Percentiles rank a stretch among this genome's conserved stretches.
These are phyloP conservation scores for Collariella sp. DNA, from an alignment of 495 filamentous ascomycete genomes.

Conservation along the genomic window DNA sequence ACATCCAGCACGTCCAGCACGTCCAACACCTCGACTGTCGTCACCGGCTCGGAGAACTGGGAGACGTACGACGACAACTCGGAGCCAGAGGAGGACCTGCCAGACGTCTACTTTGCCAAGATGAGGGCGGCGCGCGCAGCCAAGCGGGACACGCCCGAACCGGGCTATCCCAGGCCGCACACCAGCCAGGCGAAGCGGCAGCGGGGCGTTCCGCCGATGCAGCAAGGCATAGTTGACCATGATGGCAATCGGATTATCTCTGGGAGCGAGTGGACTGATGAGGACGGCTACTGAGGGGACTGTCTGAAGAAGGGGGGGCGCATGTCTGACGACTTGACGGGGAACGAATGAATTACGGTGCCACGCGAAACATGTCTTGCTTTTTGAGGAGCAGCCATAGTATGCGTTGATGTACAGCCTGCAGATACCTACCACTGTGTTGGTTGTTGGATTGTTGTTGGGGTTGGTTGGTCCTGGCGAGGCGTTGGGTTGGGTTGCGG, in stretches of 20 bases:
- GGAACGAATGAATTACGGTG: constrained; percentile 14
- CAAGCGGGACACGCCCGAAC: constrained; percentile 40
- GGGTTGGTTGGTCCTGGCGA: not conserved
- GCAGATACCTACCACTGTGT: not conserved
- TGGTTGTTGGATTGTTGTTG: not conserved
- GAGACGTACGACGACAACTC: constrained; percentile 80
- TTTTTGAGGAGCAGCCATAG: constrained; percentile 3
- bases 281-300: constrained; percentile 38
- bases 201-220: constrained; percentile 34
- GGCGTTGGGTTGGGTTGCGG: not conserved
- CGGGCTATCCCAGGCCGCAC: constrained; percentile 27
- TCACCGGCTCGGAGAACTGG: constrained; percentile 88
- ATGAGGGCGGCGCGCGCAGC: constrained; percentile 48
- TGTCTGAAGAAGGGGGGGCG: not conserved
- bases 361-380: constrained; percentile 9
- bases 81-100: constrained; percentile 64
- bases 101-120: constrained; percentile 70
- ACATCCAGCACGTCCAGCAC: no score
- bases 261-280: constrained; percentile 50
- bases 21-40: constrained; percentile 56
- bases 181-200: constrained; percentile 27
- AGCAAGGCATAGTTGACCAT: constrained; percentile 30
- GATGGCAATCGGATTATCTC: constrained; percentile 45
- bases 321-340: constrained; percentile 5
- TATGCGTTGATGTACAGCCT: constrained; percentile 5